phyloP scores from a whole-genome alignment of 2,329 filamentous ascomycete genomes.

The Huntiella savannae region DNA sequence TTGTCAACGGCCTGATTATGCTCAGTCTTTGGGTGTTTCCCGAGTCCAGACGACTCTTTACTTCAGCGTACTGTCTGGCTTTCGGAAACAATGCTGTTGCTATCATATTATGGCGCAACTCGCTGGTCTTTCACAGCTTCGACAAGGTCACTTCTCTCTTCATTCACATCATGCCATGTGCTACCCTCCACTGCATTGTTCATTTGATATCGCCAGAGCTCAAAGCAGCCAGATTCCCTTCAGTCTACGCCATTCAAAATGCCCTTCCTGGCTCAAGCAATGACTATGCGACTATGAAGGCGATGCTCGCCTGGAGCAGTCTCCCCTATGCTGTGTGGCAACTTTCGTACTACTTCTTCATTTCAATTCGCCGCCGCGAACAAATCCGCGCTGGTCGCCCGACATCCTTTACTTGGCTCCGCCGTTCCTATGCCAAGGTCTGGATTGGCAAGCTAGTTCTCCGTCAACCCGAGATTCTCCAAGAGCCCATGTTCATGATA shows the following conservation, averaged over 20 bases:
- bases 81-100: slow-evolving; percentile 95
- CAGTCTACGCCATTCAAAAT: slow-evolving; percentile 62
- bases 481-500: slow-evolving; percentile 84
- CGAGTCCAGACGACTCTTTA: slow-evolving; percentile 74
- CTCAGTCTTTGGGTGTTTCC: slow-evolving; percentile 83
- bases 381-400: slow-evolving; percentile 91
- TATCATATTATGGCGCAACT: slow-evolving; percentile 98
- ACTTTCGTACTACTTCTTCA: slow-evolving; percentile 78
- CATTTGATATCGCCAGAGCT: slow-evolving; percentile 52
- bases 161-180: slow-evolving; percentile 98
- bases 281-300: slow-evolving; percentile 55
- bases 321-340: slow-evolving; percentile 91
- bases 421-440: slow-evolving; percentile 72
- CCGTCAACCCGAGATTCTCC: slow-evolving; percentile 51
- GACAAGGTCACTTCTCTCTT: slow-evolving; percentile 98
- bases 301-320: slow-evolving; percentile 90
- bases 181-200: slow-evolving; percentile 77
- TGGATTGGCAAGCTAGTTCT: slow-evolving; percentile 79
- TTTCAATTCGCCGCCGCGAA: slow-evolving; percentile 82
- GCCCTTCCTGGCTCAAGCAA: slow-evolving; percentile 50
- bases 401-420: slow-evolving; percentile 94
- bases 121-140: slow-evolving; percentile 91
- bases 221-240: slow-evolving; percentile 58
- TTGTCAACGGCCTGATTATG: slow-evolving; percentile 74
- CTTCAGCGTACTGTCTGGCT: slow-evolving; percentile 76